phyloP scores from a whole-genome alignment of 2,329 filamentous ascomycete species.

The Coccinonectria pachysandricola region DNA sequence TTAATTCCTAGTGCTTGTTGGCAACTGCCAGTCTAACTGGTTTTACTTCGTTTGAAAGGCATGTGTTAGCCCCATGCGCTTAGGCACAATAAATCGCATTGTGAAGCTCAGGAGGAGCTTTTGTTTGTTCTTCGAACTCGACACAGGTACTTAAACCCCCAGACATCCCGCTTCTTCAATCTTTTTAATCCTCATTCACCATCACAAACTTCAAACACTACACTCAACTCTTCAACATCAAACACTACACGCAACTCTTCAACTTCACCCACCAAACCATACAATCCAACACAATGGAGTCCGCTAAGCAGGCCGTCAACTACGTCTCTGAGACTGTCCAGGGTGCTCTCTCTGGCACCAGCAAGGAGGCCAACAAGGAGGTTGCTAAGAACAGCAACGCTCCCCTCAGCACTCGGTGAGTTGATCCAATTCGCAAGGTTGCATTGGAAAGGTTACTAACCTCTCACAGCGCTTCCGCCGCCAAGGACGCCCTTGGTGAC shows the following conservation, averaged over 20 bases:
- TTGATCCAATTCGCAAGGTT: too few species aligned
- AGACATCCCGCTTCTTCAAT: conserved; percentile 3
- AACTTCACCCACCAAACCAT: conserved; percentile 15
- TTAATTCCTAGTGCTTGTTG: too few species aligned
- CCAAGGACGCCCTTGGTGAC: conserved; percentile 39
- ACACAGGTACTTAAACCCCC: conserved; percentile 14
- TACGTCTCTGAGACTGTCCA: conserved; percentile 59
- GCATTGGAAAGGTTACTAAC: too few species aligned
- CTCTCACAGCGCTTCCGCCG: conserved; percentile 35
- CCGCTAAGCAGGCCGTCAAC: conserved; percentile 52
- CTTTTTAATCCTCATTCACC: conserved; percentile 2
- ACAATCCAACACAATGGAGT: conserved; percentile 40
- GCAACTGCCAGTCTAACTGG: too few species aligned
- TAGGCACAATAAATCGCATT: too few species aligned
- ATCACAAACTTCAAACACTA: conserved; percentile 7
- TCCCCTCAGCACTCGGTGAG: conserved; percentile 42
- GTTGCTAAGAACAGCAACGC: conserved; percentile 53
- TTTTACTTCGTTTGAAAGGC: too few species aligned
- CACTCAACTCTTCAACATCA: conserved; percentile 5
- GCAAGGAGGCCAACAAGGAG: conserved; percentile 63
- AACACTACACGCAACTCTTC: conserved; percentile 4
- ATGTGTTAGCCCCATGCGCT: too few species aligned
- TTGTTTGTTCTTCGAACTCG: background rate
- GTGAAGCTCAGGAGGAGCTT: conserved; percentile 1
- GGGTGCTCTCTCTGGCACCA: conserved; percentile 43